Conservation (phyloP, 179 eudicot genomes). For the Drosera spatulata region DNA sequence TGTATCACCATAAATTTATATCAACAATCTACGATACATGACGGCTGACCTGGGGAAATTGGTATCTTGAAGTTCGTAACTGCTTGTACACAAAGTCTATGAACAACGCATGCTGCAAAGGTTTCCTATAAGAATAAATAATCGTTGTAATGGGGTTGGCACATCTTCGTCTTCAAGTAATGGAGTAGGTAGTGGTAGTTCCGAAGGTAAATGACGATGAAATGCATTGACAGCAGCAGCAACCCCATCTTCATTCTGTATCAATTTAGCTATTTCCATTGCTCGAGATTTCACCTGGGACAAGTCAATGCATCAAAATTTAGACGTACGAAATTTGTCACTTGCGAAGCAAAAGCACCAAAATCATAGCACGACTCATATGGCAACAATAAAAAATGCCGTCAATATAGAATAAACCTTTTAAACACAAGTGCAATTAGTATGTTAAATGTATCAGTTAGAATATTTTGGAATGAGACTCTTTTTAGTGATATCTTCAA, state of each 20-base stretch:
- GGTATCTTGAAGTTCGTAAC: too few relatives aligned
- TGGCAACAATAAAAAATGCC: too few relatives aligned
- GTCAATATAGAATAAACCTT: too few relatives aligned
- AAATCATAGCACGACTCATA: too few relatives aligned
- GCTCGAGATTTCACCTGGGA: constrained; percentile 55
- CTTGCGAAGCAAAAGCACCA: neutral
- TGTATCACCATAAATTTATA: too few relatives aligned
- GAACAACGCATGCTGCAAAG: constrained; percentile 39
- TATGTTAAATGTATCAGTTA: too few relatives aligned
- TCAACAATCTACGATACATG: too few relatives aligned
- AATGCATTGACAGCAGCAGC: constrained; percentile 73
- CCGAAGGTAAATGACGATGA: constrained; percentile 56
- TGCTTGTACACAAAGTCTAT: constrained; percentile 4
- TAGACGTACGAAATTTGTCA: neutral
- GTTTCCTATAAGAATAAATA: constrained; percentile 52
- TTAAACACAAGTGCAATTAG: too few relatives aligned
- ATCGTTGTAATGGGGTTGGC: constrained; percentile 51
- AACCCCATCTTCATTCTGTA: constrained; percentile 66
- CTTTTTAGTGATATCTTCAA: too few relatives aligned
- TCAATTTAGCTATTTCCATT: constrained; percentile 45
- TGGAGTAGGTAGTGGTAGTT: constrained; percentile 34
- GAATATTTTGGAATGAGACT: too few relatives aligned
- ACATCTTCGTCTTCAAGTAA: constrained; percentile 18
- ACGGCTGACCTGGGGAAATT: too few relatives aligned
- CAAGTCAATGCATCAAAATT: neutral